Conservation (phyloP, 192 early-diverging fungal species). For the Endogone sp. region DNA sequence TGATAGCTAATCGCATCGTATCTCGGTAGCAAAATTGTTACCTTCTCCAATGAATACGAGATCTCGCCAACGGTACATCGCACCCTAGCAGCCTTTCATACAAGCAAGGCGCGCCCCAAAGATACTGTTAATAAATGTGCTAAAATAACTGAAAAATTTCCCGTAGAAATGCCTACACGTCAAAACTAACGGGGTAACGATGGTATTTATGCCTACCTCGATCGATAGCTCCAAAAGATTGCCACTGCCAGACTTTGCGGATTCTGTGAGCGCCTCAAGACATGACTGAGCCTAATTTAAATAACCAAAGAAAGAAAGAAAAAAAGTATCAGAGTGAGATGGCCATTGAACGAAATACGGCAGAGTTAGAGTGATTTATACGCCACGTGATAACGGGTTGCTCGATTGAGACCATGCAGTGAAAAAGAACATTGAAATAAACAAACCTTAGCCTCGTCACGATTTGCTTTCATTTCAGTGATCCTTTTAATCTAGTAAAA, state of each 20-base stretch:
- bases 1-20: too few relatives aligned
- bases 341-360: neutral
- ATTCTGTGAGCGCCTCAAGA: constrained; percentile 64
- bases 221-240: constrained; percentile 76
- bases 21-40: too few relatives aligned
- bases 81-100: constrained; percentile 56
- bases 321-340: neutral
- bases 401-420: too few relatives aligned
- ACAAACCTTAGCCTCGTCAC: constrained; percentile 48
- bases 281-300: constrained; percentile 37
- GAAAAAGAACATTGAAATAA: too few relatives aligned
- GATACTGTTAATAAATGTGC: neutral
- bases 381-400: too few relatives aligned
- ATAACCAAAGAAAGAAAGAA: neutral
- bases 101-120: neutral
- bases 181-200: neutral
- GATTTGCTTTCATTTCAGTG: constrained; percentile 42
- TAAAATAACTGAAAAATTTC: too few relatives aligned
- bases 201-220: constrained; percentile 32
- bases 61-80: constrained; percentile 88
- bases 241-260: constrained; percentile 58
- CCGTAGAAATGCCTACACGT: too few relatives aligned
- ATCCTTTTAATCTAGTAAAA: constrained; percentile 57
- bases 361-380: constrained; percentile 2
- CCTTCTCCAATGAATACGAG: constrained; percentile 69